Evolutionary conservation across 345 rosid genomes (phyloP).

Genomic region (Stellera chamaejasme): DNA sequence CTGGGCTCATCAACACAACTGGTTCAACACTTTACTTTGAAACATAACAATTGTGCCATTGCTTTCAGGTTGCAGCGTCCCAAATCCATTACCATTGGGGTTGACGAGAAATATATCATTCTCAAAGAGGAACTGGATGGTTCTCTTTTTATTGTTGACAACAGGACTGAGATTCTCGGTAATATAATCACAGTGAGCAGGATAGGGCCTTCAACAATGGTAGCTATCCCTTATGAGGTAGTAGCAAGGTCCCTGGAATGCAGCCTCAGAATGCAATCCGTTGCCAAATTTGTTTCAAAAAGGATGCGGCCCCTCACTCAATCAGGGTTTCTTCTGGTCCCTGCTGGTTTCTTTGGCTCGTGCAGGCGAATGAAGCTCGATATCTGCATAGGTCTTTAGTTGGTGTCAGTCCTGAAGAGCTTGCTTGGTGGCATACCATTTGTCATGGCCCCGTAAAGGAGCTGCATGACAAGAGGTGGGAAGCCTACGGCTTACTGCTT

Average conservation of each 20-base stretch:
- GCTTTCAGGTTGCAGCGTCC: slow-evolving; percentile 4
- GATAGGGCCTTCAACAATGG: slow-evolving; percentile 13
- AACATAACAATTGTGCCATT: slow-evolving; percentile 24
- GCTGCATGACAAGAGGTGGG: no score
- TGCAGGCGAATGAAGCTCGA: slow-evolving; percentile 12
- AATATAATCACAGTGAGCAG: slow-evolving; percentile 19
- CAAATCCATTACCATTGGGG: slow-evolving; percentile 5
- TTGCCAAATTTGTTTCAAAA: slow-evolving; percentile 8
- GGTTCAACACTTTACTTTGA: slow-evolving; percentile 22
- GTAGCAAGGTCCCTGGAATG: slow-evolving; percentile 9
- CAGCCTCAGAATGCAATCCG: slow-evolving; percentile 14
- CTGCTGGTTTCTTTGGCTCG: slow-evolving; percentile 12
- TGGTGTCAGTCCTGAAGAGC: not conserved
- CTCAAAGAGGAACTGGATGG: slow-evolving; percentile 21
- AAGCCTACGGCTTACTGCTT: no score
- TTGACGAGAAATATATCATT: slow-evolving; percentile 11
- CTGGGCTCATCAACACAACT: slow-evolving; percentile 31
- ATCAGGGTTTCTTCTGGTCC: slow-evolving; percentile 23
- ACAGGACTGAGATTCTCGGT: slow-evolving; percentile 4
- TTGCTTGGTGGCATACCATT: no score
- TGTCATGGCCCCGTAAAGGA: no score
- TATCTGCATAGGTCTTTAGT: slow-evolving; percentile 6
- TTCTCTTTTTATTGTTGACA: slow-evolving; percentile 18
- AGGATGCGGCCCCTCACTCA: not conserved
- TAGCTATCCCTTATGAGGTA: slow-evolving; percentile 13